Percentiles rank a stretch among this genome's conserved stretches.
phyloP scores from a whole-genome alignment of 176 grass and related monocot genomes.

The Typha latifolia region DNA sequence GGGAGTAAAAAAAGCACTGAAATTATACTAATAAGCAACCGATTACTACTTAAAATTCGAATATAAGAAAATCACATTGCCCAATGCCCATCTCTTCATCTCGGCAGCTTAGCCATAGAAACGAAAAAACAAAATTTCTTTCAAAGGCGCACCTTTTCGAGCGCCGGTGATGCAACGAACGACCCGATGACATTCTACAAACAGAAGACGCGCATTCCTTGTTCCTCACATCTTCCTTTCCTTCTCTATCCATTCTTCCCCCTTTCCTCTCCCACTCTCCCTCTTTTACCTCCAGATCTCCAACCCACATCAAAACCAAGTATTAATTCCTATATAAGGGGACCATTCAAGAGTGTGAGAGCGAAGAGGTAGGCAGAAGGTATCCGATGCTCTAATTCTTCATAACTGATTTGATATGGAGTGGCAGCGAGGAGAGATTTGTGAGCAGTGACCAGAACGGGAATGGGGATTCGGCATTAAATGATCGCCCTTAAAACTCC shows the following conservation, averaged over 20 bases:
- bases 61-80: background rate
- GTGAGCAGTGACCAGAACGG: background rate
- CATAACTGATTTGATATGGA: background rate
- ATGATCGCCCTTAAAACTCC: background rate
- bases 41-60: background rate
- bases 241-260: constrained; percentile 7
- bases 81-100: background rate
- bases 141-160: constrained; percentile 37
- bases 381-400: background rate
- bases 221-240: constrained; percentile 1
- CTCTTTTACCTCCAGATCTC: background rate
- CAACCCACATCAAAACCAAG: background rate
- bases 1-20: too few species aligned
- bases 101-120: background rate
- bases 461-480: background rate
- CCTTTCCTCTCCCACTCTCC: background rate
- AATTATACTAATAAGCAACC: too few species aligned
- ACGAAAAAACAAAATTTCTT: background rate
- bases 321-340: background rate
- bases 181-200: background rate
- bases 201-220: too few species aligned
- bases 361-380: background rate
- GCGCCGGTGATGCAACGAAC: constrained; percentile 37
- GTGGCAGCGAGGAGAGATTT: background rate
- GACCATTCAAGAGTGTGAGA: background rate